A percentile compares a stretch with the other conserved stretches of the same genome.
Conservation (phyloP, 331 rosid genomes). For the Cydonia oblonga region DNA sequence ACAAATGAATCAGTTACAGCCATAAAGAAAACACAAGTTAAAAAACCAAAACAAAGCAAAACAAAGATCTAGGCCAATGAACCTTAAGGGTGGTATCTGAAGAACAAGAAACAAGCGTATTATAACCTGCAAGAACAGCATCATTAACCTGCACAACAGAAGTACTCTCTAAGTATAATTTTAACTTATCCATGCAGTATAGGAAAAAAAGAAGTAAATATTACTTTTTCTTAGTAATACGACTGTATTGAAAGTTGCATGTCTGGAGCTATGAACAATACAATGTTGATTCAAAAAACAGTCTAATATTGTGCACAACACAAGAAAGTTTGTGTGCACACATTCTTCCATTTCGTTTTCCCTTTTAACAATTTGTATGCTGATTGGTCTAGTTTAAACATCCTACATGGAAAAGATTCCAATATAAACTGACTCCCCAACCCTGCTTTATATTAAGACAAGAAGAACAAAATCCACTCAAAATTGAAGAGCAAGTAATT, state of each 20-base stretch:
- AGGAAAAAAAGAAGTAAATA: not conserved
- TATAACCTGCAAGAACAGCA: constrained; percentile 76
- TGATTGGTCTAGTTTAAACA: too few relatives aligned
- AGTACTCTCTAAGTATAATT: constrained; percentile 5
- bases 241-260: not conserved
- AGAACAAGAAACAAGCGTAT: constrained; percentile 89
- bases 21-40: not conserved
- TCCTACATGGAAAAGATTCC: not conserved
- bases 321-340: not conserved
- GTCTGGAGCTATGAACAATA: not conserved
- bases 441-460: not conserved
- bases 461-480: not conserved
- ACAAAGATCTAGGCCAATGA: constrained; percentile 18
- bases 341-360: not conserved
- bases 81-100: constrained; percentile 96
- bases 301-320: not conserved
- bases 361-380: not conserved
- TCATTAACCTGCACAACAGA: constrained; percentile 79
- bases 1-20: constrained; percentile 6
- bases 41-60: not conserved
- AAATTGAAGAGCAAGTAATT: not conserved
- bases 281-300: not conserved
- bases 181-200: not conserved
- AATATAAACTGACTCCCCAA: not conserved
- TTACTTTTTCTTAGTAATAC: not conserved